These are phyloP conservation scores for Talaromyces trachyspermus DNA, from an alignment of 495 filamentous ascomycete genomes.

Conservation along the genomic window DNA sequence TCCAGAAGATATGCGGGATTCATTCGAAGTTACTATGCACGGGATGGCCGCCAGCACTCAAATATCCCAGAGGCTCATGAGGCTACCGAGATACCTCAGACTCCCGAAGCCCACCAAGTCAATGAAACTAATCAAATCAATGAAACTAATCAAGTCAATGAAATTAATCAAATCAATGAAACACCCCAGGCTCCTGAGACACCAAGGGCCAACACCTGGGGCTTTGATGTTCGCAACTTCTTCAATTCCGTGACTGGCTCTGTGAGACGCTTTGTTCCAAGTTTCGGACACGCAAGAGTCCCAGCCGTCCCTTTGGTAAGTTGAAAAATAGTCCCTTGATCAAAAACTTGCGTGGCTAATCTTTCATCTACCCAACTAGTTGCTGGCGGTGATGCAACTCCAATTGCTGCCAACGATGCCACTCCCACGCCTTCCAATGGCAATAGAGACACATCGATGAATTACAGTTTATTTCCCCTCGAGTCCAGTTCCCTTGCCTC, in stretches of 20 bases:
- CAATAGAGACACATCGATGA: background rate
- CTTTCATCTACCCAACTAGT: background rate
- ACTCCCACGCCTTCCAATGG: background rate
- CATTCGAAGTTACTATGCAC: background rate
- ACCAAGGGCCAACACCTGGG: constrained; percentile 4
- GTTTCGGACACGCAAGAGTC: background rate
- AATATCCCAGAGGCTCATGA: too few relatives aligned
- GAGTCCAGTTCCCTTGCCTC: too few relatives aligned
- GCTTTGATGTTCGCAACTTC: constrained; percentile 1
- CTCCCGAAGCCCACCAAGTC: background rate
- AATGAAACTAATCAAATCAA: background rate
- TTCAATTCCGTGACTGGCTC: background rate
- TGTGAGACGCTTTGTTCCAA: constrained; percentile 4
- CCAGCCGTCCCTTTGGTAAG: constrained; percentile 8
- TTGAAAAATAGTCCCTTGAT: background rate
- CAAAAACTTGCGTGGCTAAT: constrained; percentile 2
- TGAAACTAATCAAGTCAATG: background rate
- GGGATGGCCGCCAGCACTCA: too few relatives aligned
- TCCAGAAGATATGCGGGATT: background rate
- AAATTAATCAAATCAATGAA: background rate
- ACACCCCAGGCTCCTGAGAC: background rate
- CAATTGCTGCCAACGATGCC: background rate
- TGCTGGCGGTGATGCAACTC: constrained; percentile 3
- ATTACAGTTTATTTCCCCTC: constrained; percentile 6
- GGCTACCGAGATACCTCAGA: too few relatives aligned